Evolutionary conservation across 2,329 filamentous ascomycete species (phyloP).

Genomic region (Aspergillus tubingensis): DNA sequence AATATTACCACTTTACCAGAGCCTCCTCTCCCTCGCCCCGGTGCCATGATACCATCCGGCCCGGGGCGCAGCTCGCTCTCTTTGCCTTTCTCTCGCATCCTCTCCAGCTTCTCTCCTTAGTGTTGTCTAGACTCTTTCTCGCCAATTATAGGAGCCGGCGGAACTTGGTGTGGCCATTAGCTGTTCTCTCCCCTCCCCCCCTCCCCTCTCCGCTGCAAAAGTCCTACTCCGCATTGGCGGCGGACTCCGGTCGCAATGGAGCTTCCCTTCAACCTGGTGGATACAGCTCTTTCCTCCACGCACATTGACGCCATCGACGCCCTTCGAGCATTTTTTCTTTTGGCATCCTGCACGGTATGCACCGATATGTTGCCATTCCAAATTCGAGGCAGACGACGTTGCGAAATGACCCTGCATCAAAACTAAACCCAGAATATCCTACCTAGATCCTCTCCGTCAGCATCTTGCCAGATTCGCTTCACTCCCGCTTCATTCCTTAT

Average conservation of each 20-base stretch:
- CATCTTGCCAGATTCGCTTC: constrained; percentile 51
- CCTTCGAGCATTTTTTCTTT: constrained; percentile 41
- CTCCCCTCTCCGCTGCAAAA: not conserved
- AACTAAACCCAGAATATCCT: constrained; percentile 21
- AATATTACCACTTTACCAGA: constrained; percentile 8
- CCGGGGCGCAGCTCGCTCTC: no score
- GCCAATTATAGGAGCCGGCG: not conserved
- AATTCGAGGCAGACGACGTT: not conserved
- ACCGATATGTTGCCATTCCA: constrained; percentile 10
- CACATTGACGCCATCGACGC: constrained; percentile 37
- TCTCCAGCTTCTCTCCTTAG: not conserved
- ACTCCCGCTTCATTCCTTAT: constrained; percentile 61
- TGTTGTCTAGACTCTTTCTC: not conserved
- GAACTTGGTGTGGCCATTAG: not conserved
- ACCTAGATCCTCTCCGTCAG: constrained; percentile 53
- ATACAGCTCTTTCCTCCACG: constrained; percentile 17
- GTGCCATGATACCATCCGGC: not conserved
- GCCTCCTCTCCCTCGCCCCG: not conserved
- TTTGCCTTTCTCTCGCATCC: not conserved
- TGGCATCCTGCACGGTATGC: constrained; percentile 42
- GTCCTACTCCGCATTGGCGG: not conserved
- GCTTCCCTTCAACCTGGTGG: constrained; percentile 13
- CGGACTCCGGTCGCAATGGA: constrained; percentile 16
- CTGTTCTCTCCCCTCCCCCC: not conserved
- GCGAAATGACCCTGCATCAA: constrained; percentile 16